These are phyloP conservation scores for Triticum dicoccoides DNA, from an alignment of 176 grass and related monocot genomes.

Conservation along the genomic window DNA sequence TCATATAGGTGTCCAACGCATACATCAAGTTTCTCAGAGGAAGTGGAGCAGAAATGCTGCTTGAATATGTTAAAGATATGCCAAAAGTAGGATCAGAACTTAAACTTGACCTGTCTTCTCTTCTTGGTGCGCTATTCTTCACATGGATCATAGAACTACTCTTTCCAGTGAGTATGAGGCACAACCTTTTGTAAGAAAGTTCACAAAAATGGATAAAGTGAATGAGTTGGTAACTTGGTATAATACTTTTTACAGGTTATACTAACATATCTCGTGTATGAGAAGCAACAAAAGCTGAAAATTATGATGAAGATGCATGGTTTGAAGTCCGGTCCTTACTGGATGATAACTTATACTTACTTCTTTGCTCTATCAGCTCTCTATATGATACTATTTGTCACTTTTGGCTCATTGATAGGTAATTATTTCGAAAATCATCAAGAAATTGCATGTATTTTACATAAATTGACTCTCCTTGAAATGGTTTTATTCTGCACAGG, in stretches of 20 bases:
- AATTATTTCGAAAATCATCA: not conserved
- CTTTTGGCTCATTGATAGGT: slow-evolving; percentile 83
- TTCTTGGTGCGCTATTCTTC: slow-evolving; percentile 87
- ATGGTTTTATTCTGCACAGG: slow-evolving; percentile 44
- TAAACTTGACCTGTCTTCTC: slow-evolving; percentile 63
- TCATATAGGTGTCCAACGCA: slow-evolving; percentile 37
- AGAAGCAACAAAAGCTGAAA: slow-evolving; percentile 83
- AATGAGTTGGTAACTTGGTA: not conserved
- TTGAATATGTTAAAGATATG: slow-evolving; percentile 62
- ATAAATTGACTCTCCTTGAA: not conserved
- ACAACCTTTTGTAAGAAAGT: not conserved
- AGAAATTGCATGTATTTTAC: not conserved
- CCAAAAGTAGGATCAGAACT: slow-evolving; percentile 37
- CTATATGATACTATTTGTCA: slow-evolving; percentile 63
- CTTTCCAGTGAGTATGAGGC: slow-evolving; percentile 72
- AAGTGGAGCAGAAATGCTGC: slow-evolving; percentile 22
- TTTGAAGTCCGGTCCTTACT: slow-evolving; percentile 62
- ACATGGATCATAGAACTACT: slow-evolving; percentile 81
- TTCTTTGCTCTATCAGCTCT: slow-evolving; percentile 65
- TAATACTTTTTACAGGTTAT: slow-evolving; percentile 40
- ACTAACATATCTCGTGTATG: slow-evolving; percentile 37
- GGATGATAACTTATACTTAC: slow-evolving; percentile 72
- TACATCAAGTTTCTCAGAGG: slow-evolving; percentile 39
- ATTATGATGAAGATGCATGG: slow-evolving; percentile 94
- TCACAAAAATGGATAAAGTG: not conserved